phyloP scores from a whole-genome alignment of 805 yeast species.

The Nakazawaea laoshanensis region DNA sequence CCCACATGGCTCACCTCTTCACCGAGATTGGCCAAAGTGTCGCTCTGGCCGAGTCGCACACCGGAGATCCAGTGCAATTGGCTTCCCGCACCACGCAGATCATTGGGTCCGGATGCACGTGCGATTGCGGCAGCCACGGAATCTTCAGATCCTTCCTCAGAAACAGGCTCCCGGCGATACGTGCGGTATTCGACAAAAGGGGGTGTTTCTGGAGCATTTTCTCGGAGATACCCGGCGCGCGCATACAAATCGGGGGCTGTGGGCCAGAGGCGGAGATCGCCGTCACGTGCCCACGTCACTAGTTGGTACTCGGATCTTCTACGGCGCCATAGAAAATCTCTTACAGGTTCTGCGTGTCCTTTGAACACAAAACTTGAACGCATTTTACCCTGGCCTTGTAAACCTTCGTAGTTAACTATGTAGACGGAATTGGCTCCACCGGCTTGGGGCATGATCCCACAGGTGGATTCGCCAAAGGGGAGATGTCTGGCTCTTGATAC shows the following conservation, averaged over 20 bases:
- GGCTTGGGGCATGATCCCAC: conserved; percentile 83
- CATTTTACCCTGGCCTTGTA: conserved; percentile 27
- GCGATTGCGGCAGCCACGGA: conserved; percentile 7
- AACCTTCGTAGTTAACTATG: conserved; percentile 39
- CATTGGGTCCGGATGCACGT: conserved; percentile 21
- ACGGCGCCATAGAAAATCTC: conserved; percentile 83
- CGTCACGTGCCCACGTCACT: conserved; percentile 91
- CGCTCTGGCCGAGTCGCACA: conserved; percentile 59
- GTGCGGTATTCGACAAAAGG: conserved; percentile 30
- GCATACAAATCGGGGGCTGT: conserved; percentile 39
- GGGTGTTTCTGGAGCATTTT: conserved; percentile 23
- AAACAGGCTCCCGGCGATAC: conserved; percentile 42
- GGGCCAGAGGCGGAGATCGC: conserved; percentile 80
- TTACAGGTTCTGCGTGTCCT: conserved; percentile 80
- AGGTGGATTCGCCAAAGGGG: conserved; percentile 79
- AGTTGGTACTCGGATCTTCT: conserved; percentile 73
- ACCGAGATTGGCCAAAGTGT: conserved; percentile 59
- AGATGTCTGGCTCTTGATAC: conserved; percentile 81
- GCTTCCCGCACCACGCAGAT: conserved; percentile 12
- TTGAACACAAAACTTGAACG: conserved; percentile 53
- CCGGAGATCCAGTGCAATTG: conserved; percentile 93
- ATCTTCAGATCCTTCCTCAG: conserved; percentile 1
- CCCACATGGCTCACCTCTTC: conserved; percentile 89
- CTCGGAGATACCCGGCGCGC: conserved; percentile 33
- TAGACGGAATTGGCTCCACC: conserved; percentile 70